Conservation (phyloP, 1,284 basidiomycete species). For the Agroathelia rolfsii region DNA sequence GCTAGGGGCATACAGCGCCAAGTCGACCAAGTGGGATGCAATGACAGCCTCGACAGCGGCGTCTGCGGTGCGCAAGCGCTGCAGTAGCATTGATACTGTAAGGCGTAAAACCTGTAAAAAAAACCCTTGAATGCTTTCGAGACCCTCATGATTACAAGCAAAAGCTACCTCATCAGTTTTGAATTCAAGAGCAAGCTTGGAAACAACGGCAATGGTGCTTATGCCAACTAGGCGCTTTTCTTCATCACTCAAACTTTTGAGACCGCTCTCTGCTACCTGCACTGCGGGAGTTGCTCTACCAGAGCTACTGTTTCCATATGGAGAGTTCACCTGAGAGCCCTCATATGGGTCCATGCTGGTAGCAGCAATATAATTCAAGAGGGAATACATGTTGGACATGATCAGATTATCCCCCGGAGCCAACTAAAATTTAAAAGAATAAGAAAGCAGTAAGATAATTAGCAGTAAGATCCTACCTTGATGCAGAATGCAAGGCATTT, state of each 20-base stretch:
- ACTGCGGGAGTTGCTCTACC: too few species aligned
- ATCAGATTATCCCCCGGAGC: constrained; percentile 85
- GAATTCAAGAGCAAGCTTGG: constrained; percentile 77
- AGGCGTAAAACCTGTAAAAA: constrained; percentile 64
- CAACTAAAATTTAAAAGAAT: constrained; percentile 53
- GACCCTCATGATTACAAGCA: not conserved
- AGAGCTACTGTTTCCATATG: too few species aligned
- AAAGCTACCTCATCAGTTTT: constrained; percentile 63
- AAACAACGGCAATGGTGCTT: constrained; percentile 85
- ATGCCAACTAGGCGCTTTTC: constrained; percentile 80
- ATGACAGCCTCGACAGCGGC: constrained; percentile 85
- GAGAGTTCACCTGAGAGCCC: too few species aligned
- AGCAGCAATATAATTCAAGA: constrained; percentile 83
- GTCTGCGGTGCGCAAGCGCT: constrained; percentile 78
- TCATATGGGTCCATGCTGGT: constrained; percentile 70
- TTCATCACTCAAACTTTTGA: constrained; percentile 68
- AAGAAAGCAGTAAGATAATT: too few species aligned
- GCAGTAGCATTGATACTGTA: constrained; percentile 87
- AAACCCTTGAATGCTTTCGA: not conserved
- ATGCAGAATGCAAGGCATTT: constrained; percentile 87
- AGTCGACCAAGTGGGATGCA: constrained; percentile 83
- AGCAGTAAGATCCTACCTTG: constrained; percentile 36
- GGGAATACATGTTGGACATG: constrained; percentile 92
- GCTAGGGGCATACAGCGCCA: constrained; percentile 74
- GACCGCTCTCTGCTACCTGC: constrained; percentile 51